phyloP scores from a whole-genome alignment of 2,329 filamentous ascomycete species.

The Fusarium sp. region DNA sequence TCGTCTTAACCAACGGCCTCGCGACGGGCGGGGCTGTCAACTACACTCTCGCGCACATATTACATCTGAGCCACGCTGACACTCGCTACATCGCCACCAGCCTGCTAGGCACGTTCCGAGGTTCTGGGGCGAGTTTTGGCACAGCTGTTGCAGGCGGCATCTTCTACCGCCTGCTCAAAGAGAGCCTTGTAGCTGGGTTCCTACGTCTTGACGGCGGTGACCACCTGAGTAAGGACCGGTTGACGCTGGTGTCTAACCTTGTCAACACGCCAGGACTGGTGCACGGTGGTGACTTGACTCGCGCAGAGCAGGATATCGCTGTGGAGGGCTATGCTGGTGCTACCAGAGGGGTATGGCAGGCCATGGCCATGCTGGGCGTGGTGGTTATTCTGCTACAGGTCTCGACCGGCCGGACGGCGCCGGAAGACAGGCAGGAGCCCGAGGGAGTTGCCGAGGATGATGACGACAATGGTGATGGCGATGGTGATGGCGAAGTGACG shows the following conservation, averaged over 20 bases:
- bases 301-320: constrained; percentile 58
- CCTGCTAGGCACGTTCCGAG: constrained; percentile 81
- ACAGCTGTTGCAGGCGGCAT: constrained; percentile 82
- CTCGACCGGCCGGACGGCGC: constrained; percentile 62
- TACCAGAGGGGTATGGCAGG: constrained; percentile 58
- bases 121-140: constrained; percentile 84
- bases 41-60: constrained; percentile 82
- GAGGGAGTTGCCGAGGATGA: constrained; percentile 52
- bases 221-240: constrained; percentile 49
- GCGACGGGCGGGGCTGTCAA: constrained; percentile 79
- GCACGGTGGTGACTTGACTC: constrained; percentile 55
- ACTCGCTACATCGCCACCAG: constrained; percentile 81
- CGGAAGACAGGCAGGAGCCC: constrained; percentile 61
- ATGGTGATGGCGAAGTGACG: constrained; percentile 7
- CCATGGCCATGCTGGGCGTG: constrained; percentile 57
- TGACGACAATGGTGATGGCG: constrained; percentile 36
- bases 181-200: constrained; percentile 68
- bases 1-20: constrained; percentile 77
- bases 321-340: constrained; percentile 60
- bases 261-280: constrained; percentile 64
- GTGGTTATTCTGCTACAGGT: constrained; percentile 61
- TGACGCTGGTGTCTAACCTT: constrained; percentile 58
- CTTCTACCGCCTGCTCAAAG: constrained; percentile 71
- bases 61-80: constrained; percentile 74
- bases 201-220: constrained; percentile 55